Base-by-base conservation (phyloP, 1,139 yeast species). In the Wickerhamiella pararugosa region DNA sequence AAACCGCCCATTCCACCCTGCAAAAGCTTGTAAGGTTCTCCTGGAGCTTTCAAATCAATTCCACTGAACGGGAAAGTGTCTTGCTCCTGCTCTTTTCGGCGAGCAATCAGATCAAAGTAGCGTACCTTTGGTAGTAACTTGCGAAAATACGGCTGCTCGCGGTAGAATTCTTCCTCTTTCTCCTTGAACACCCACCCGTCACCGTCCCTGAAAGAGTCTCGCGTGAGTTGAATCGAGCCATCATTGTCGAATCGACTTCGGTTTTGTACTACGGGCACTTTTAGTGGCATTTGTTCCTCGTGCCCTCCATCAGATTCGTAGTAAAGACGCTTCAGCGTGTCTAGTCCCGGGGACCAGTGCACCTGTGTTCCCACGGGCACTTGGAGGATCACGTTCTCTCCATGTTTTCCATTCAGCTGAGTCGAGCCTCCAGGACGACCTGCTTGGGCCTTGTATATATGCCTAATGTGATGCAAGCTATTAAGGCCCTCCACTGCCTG, bases 1-100 rank as follows among this genome's bases (percentile, higher is more conserved):
- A 87, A 69, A 0, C 98, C 98, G 27, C 97, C 97, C 51, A 69
- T 66, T 5, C 98, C 98, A 36, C 98, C 98, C 51, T 72, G 70
- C 37, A 87, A 55, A 21, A 90, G 55, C n/a, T 77, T 57, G 1
- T 96, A 94, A 31, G 69, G 70, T 5, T 65, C 66, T 0, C 84
- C 75, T 0, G 86, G 78, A 44, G 66, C 62, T 40, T 69, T 65
- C 42, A 90, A 66, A 58, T 90, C 98, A 33, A 84, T 57, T 0
- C 97, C 97, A 25, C 71, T 65, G 5, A 82, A 46, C 0, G 97
- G 97, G 53, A 84, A 79, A 38, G 70, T 65, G 58, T 90, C 97
- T 36, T 63, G 65, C 9, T 55, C 58, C 9, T 71, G 53, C 56
- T 90, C 97, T 39, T 71, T 70, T n/a, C 69, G 62, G 11, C 72